phyloP scores from a whole-genome alignment of 768 basidiomycete genomes.

The Clavaria fumosa region DNA sequence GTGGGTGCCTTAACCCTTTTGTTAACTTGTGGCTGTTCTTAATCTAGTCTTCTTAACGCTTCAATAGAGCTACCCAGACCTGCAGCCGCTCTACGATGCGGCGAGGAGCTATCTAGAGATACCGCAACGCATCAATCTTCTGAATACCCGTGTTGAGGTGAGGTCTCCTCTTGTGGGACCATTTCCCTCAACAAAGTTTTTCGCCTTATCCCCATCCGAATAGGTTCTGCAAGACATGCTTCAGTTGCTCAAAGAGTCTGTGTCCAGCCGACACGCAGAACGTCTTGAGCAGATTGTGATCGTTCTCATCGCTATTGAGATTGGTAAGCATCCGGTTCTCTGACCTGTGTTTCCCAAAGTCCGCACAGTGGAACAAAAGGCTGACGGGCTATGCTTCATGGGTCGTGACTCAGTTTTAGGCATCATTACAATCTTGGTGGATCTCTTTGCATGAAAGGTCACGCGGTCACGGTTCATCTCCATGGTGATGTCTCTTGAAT shows the following conservation, averaged over 20 bases:
- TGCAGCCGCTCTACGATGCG: slow-evolving; percentile 89
- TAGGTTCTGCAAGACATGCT: slow-evolving; percentile 96
- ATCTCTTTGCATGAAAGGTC: slow-evolving; percentile 39
- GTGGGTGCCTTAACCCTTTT: slow-evolving; percentile 25
- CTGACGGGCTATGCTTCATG: background rate
- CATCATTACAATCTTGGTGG: slow-evolving; percentile 81
- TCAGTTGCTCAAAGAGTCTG: slow-evolving; percentile 86
- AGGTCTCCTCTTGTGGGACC: too few relatives aligned
- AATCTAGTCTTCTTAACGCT: background rate
- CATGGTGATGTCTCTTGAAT: background rate
- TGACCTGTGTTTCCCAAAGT: too few relatives aligned
- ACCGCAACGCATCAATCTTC: slow-evolving; percentile 79
- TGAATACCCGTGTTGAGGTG: slow-evolving; percentile 90
- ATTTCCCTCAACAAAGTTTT: slow-evolving; percentile 1
- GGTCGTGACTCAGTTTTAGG: slow-evolving; percentile 45
- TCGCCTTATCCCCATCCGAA: slow-evolving; percentile 2
- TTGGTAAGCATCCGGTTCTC: slow-evolving; percentile 33
- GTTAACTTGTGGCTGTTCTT: background rate
- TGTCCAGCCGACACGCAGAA: slow-evolving; percentile 81
- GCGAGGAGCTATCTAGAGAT: slow-evolving; percentile 91
- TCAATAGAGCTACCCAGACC: slow-evolving; percentile 78
- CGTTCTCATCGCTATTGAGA: slow-evolving; percentile 77
- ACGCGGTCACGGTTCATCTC: background rate
- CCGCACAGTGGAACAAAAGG: too few relatives aligned
- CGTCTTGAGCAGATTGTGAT: slow-evolving; percentile 89